Conservation (phyloP, 2,329 filamentous ascomycete species). For the Pezizomycotina sp. region DNA sequence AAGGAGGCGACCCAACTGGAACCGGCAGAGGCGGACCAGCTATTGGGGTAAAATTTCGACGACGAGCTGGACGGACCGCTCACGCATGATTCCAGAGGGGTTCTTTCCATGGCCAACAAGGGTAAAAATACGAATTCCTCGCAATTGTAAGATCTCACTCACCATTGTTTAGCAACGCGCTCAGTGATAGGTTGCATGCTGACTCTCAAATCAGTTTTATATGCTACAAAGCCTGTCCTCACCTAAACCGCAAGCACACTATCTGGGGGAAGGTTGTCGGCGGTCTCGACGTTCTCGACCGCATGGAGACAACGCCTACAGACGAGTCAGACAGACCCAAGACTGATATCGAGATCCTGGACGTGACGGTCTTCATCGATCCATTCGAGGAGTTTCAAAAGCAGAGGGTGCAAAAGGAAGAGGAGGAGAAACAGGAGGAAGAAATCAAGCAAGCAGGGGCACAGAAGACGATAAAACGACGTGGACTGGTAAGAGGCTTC, state of each 20-base stretch:
- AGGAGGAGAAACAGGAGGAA: slow-evolving; percentile 41
- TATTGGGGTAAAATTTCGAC: slow-evolving; percentile 89
- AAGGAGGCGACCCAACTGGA: slow-evolving; percentile 85
- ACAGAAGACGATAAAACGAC: slow-evolving; percentile 79
- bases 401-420: slow-evolving; percentile 49
- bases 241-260: slow-evolving; percentile 87
- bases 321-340: slow-evolving; percentile 61
- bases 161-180: not conserved
- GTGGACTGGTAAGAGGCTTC: slow-evolving; percentile 87
- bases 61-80: slow-evolving; percentile 85
- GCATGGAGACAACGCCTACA: slow-evolving; percentile 60
- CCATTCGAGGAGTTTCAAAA: slow-evolving; percentile 88
- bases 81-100: slow-evolving; percentile 64
- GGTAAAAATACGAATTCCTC: slow-evolving; percentile 93
- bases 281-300: slow-evolving; percentile 52
- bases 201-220: slow-evolving; percentile 45
- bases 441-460: slow-evolving; percentile 49
- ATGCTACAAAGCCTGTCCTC: slow-evolving; percentile 65
- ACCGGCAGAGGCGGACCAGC: slow-evolving; percentile 79
- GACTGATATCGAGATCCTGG: slow-evolving; percentile 62
- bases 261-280: slow-evolving; percentile 79
- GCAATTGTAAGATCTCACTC: slow-evolving; percentile 48
- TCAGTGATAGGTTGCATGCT: not conserved
- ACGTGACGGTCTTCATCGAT: slow-evolving; percentile 75
- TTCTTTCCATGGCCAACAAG: slow-evolving; percentile 93